Evolutionary conservation across 2,329 filamentous ascomycete species (phyloP).

Genomic region (Laburnicola sp.): DNA sequence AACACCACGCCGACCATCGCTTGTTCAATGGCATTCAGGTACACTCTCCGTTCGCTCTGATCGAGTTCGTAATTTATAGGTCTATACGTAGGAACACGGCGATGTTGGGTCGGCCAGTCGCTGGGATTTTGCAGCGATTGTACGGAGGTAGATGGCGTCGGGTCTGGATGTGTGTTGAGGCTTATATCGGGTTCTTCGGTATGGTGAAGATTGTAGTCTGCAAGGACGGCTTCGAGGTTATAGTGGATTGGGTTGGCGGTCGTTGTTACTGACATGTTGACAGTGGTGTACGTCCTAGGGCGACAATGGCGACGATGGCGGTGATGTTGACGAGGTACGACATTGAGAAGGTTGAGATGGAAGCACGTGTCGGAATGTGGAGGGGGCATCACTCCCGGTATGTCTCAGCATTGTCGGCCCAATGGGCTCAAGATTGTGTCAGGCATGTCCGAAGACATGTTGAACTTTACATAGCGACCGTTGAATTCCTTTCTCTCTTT

Average conservation of each 20-base stretch:
- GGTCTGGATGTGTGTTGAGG: constrained; percentile 34
- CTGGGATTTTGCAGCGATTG: constrained; percentile 25
- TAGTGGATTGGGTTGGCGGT: constrained; percentile 46
- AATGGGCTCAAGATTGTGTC: no score
- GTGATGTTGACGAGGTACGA: no score
- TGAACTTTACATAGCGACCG: no score
- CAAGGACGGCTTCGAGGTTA: constrained; percentile 44
- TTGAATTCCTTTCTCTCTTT: no score
- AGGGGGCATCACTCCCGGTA: no score
- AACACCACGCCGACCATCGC: constrained; percentile 58
- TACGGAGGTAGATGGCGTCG: constrained; percentile 22
- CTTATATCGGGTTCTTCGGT: constrained; percentile 26
- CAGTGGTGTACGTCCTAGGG: no score
- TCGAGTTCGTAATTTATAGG: constrained; percentile 52
- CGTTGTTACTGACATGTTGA: constrained; percentile 51
- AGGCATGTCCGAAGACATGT: no score
- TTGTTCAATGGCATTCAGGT: constrained; percentile 50
- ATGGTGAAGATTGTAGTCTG: constrained; percentile 54
- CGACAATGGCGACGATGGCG: no score
- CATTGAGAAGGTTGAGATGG: no score
- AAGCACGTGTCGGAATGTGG: no score
- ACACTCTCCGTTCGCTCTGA: constrained; percentile 48
- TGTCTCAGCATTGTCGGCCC: no score
- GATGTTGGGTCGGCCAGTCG: constrained; percentile 54
- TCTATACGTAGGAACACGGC: constrained; percentile 53